These are phyloP conservation scores for Ogataea nitratoaversa DNA, from an alignment of 805 yeast genomes.

Conservation along the genomic window DNA sequence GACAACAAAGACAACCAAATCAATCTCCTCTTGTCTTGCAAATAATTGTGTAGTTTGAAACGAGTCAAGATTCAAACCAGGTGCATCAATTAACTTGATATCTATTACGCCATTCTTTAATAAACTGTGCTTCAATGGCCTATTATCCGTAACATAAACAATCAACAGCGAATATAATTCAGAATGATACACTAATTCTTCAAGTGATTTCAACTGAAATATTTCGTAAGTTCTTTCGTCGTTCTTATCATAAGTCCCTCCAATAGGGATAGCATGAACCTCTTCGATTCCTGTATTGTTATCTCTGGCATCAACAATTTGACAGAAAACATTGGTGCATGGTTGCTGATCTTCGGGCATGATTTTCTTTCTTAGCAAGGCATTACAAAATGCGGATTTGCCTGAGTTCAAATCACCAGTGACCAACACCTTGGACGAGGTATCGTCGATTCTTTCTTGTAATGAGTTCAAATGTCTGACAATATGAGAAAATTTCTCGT, in stretches of 20 bases:
- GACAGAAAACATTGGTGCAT: conserved; percentile 94
- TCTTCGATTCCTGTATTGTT: conserved; percentile 71
- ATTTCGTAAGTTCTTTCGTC: conserved; percentile 66
- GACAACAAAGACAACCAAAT: conserved; percentile 91
- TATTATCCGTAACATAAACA: conserved; percentile 74
- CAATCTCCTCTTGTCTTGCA: conserved; percentile 95
- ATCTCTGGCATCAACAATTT: conserved; percentile 78
- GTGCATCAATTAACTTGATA: conserved; percentile 91
- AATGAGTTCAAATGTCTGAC: conserved; percentile 65
- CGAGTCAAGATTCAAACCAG: conserved; percentile 91
- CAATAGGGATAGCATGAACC: conserved; percentile 83
- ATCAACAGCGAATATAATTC: conserved; percentile 71
- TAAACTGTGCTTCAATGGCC: conserved; percentile 64
- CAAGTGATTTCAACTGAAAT: conserved; percentile 51
- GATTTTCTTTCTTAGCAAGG: conserved; percentile 68
- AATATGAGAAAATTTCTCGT: conserved; percentile 61
- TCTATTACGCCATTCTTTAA: conserved; percentile 88
- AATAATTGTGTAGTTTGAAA: conserved; percentile 93
- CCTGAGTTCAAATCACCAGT: conserved; percentile 98
- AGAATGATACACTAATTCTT: conserved; percentile 66
- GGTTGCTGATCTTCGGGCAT: conserved; percentile 98
- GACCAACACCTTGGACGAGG: conserved; percentile 87
- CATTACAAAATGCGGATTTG: conserved; percentile 92
- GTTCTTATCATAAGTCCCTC: conserved; percentile 42
- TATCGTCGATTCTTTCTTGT: conserved; percentile 82